phyloP scores from a whole-genome alignment of 306 rosid genomes.

The Argentina anserina region DNA sequence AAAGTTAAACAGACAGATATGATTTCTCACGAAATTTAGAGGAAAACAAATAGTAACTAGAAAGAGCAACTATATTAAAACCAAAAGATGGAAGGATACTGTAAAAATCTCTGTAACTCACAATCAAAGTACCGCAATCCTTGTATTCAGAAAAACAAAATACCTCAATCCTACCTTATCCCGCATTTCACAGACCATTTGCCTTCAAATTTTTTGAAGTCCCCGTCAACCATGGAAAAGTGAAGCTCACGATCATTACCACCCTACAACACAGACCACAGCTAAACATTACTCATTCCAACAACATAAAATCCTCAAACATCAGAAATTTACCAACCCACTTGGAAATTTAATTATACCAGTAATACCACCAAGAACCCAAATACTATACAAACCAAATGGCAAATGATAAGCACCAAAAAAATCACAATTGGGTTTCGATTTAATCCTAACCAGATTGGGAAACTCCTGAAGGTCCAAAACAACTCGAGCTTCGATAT shows the following conservation, averaged over 20 bases:
- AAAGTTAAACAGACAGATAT: background rate
- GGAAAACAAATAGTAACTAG: background rate
- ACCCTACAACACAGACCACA: constrained; percentile 37
- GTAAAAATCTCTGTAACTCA: constrained; percentile 9
- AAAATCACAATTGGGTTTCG: background rate
- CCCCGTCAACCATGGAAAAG: constrained; percentile 98
- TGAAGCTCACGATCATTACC: constrained; percentile 73
- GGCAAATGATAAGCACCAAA: constrained; percentile 9
- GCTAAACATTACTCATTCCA: background rate
- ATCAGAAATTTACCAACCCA: constrained; percentile 1
- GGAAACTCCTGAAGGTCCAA: constrained; percentile 81
- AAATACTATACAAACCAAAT: background rate
- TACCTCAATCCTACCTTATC: constrained; percentile 46
- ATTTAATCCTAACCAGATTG: constrained; percentile 49
- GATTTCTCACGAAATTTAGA: background rate
- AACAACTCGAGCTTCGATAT: constrained; percentile 94
- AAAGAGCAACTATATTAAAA: background rate
- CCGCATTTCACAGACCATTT: constrained; percentile 88
- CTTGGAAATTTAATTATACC: background rate
- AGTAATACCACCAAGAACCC: constrained; percentile 5
- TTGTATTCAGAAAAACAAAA: too few species aligned
- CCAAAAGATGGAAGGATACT: constrained; percentile 12
- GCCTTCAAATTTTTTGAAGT: constrained; percentile 91
- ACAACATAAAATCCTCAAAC: background rate
- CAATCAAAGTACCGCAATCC: constrained; percentile 17